Percentiles rank a stretch among this genome's conserved stretches.
Conservation (phyloP, 139 green algal genomes). For the Volvox africanus region DNA sequence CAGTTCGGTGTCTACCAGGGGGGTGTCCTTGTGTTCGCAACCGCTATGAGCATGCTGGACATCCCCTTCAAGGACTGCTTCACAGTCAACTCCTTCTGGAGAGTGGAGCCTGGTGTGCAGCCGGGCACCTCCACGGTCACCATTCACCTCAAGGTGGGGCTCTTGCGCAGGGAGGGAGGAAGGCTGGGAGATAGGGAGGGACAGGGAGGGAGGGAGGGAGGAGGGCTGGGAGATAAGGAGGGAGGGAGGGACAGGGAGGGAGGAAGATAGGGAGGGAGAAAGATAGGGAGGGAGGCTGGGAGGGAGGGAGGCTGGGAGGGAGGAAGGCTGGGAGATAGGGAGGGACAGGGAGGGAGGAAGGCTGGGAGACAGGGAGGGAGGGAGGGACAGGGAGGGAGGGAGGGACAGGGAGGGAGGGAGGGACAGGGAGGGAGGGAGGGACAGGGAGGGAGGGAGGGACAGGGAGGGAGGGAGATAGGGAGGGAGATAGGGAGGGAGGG, state of each 20-base stretch:
- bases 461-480: too few relatives aligned
- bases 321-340: too few relatives aligned
- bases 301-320: too few relatives aligned
- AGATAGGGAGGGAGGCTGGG: too few relatives aligned
- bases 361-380: neutral
- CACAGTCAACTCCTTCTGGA: conserved; percentile 62
- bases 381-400: neutral
- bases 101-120: neutral
- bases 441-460: too few relatives aligned
- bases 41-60: conserved; percentile 63
- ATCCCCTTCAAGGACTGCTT: conserved; percentile 67
- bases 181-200: neutral
- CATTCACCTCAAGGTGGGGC: conserved; percentile 40
- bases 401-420: neutral
- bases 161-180: neutral
- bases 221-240: too few relatives aligned
- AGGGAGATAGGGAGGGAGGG: too few relatives aligned
- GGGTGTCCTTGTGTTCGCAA: conserved; percentile 52
- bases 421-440: too few relatives aligned
- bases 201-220: neutral
- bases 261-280: too few relatives aligned
- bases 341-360: too few relatives aligned
- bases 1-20: conserved; percentile 55
- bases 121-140: conserved; percentile 1
- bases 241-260: too few relatives aligned